Base-by-base conservation (phyloP, 768 basidiomycete genomes). In the Boletus bicolor region DNA sequence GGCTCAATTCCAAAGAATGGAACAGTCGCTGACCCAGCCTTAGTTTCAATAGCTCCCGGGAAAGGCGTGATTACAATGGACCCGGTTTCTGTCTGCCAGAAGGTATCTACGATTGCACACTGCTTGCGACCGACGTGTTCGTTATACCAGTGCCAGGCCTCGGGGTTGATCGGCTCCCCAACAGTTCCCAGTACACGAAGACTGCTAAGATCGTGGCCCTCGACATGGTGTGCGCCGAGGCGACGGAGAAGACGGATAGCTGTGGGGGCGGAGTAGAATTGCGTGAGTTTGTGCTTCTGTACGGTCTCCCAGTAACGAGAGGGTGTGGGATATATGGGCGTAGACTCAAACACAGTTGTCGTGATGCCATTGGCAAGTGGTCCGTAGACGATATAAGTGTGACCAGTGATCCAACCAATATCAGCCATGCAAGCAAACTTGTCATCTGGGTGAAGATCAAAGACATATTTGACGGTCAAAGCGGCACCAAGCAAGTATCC, bases 91-190 rank as follows among this genome's bases (percentile, higher is more conserved):
- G 97, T 99, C 81, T 98, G 95, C 92, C 91, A 94, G 75, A 85
- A 94, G 4, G 92, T 96, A 74, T 97, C 94, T 41, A 96, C 94
- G 61, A 98, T 86, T 7, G 96, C 93, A 68, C 92, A 95, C 71
- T 98, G 82, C 61, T 73, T 79, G 66, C 82, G 81, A 10, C 96
- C 97, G 51, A 97, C 94, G 67, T 93, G 84, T 67, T 97, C 93
- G 72, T 96, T 93, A 75, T 95, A 97, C 96, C 96, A 98, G 65
- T 95, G 83, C 96, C 97, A 98, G 11, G 96, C 96, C 72, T 98
- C 96, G 28, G 95, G 94, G 73, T 98, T 98, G 78, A 99, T 98
- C 1, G 97, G 97, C 75, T 99, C 97, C 53, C 96, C 97, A 44
- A 98, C 97, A 56, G 81, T 87, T 24, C 97, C 96, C 38, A 99